Evolutionary conservation across 192 early-diverging fungal species (phyloP).

Genomic region (Coemansia sp.): DNA sequence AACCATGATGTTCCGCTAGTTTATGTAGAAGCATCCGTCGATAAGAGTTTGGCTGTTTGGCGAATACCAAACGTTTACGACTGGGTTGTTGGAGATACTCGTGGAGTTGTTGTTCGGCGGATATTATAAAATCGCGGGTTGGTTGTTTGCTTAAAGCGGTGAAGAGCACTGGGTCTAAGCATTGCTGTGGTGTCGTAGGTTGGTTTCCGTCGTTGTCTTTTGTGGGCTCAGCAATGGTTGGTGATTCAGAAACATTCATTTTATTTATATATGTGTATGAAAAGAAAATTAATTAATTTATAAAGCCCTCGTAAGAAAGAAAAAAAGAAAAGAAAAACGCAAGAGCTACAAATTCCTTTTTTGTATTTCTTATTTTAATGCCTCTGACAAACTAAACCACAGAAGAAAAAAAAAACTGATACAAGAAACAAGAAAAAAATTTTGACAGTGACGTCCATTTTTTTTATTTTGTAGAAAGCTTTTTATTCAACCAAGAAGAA

Average conservation of each 20-base stretch:
- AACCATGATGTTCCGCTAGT: conserved; percentile 21
- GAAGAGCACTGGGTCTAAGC: conserved; percentile 15
- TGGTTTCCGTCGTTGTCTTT: background rate
- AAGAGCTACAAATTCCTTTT: no score
- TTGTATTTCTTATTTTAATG: no score
- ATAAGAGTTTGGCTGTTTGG: conserved; percentile 29
- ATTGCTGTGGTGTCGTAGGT: background rate
- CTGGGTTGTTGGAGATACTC: conserved; percentile 15
- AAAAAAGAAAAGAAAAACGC: no score
- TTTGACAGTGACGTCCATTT: no score
- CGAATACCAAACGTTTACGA: conserved; percentile 8
- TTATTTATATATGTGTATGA: no score
- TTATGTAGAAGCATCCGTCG: conserved; percentile 27
- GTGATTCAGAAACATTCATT: no score
- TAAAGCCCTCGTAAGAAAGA: no score
- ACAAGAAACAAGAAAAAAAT: no score
- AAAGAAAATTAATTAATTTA: no score
- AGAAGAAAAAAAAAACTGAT: background rate
- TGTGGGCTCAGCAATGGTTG: no score
- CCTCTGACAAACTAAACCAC: no score
- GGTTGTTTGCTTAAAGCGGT: conserved; percentile 10
- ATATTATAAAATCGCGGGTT: conserved; percentile 24
- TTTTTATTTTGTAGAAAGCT: background rate
- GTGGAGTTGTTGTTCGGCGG: conserved; percentile 8
- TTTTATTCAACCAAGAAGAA: background rate